Evolutionary conservation across 345 rosid species (phyloP).

Genomic region (Microthlaspi erraticum): DNA sequence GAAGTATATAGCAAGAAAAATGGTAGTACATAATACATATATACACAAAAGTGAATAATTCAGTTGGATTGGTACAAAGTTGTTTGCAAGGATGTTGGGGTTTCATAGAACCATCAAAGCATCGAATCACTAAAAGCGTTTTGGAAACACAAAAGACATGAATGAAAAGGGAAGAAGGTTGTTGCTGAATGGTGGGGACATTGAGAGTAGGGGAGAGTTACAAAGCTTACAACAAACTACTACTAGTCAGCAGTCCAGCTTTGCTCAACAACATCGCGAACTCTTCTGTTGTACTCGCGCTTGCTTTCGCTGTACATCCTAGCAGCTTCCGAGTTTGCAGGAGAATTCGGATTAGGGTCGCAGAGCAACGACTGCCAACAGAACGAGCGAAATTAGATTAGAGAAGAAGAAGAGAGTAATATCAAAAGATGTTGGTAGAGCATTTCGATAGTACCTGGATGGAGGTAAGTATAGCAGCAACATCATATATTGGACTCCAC

Average conservation of each 20-base stretch:
- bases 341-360: constrained; percentile 85
- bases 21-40: constrained; percentile 34
- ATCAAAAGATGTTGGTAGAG: neutral
- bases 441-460: constrained; percentile 64
- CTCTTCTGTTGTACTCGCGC: constrained; percentile 76
- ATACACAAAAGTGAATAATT: constrained; percentile 30
- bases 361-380: constrained; percentile 68
- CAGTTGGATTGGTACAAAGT: constrained; percentile 34
- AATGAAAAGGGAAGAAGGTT: constrained; percentile 33
- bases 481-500: constrained; percentile 99
- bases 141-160: constrained; percentile 31
- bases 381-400: neutral
- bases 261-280: constrained; percentile 76
- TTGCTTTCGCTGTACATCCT: constrained; percentile 80
- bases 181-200: constrained; percentile 31
- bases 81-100: constrained; percentile 29
- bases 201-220: constrained; percentile 26
- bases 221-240: constrained; percentile 38
- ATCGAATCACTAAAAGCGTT: constrained; percentile 26
- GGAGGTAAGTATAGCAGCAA: constrained; percentile 95
- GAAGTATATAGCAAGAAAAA: constrained; percentile 19
- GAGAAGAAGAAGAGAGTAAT: constrained; percentile 3
- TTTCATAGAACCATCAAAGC: constrained; percentile 39
- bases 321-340: constrained; percentile 90
- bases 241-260: constrained; percentile 78